Base-by-base conservation (phyloP, 306 rosid genomes). In the Abrus precatorius region DNA sequence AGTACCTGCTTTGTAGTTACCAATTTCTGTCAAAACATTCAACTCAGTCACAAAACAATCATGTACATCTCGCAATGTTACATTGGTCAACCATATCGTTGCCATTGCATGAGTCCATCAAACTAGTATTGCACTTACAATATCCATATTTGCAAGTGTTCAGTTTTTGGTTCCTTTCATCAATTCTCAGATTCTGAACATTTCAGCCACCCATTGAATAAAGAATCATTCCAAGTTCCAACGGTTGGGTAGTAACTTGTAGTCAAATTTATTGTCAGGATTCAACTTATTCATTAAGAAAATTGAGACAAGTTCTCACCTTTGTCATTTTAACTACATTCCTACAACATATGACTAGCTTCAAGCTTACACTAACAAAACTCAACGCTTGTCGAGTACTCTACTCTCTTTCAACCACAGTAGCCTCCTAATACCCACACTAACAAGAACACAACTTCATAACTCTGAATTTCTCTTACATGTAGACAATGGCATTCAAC, bases 371-470 rank as follows among this genome's bases (percentile, higher is more conserved):
- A 76, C 20, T 48, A 57, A 55, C 20, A 72, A 67, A 52, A 47
- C 36, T 41, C 67, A 30, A 49, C 56, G 70, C 69, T 11, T 30
- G 45, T 55, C 10, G 48, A 30, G 49, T 36, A 68, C 65, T 73
- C 43, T 40, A 29, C 63, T 70, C 64, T 57, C 69, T 43, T 38
- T 57, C 80, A 72, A 33, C 10, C 30, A 41, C 68, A 50, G 41
- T 41, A n/a, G 14, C 80, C 61, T 78, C 80, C 61, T 73, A 59
- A 44, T 55, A 59, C 63, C 77, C 41, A 68, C 33, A 44, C 27
- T 53, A 61, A 34, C 67, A 72, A 56, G 57, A 30, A 76, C 3
- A 70, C 62, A 29, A 56, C 72, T 47, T 74, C 53, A 59, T 2
- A 68, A 20, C 75, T 41, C 75, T 3, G 14, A 13, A 82, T 29